phyloP scores from a whole-genome alignment of 441 rosid genomes.

The Codiaeum variegatum region DNA sequence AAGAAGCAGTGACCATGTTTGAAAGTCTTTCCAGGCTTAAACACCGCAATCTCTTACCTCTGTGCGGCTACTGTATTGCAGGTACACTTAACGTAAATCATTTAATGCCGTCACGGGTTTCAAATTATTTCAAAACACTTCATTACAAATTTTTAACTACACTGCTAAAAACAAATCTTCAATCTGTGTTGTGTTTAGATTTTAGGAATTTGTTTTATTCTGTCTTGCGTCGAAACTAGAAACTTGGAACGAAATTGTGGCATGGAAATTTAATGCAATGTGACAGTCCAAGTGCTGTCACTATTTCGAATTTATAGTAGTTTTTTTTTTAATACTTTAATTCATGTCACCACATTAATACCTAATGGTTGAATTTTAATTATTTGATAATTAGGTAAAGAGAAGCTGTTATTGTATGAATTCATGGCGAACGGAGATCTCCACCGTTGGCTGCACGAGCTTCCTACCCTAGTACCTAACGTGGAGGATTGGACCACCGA shows the following conservation, averaged over 20 bases:
- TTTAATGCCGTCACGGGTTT: slow-evolving; percentile 39
- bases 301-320: background rate
- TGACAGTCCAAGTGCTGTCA: background rate
- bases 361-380: background rate
- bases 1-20: slow-evolving; percentile 47
- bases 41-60: slow-evolving; percentile 74
- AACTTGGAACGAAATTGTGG: background rate
- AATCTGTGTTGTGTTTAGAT: background rate
- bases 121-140: background rate
- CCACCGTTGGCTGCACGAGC: slow-evolving; percentile 90
- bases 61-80: slow-evolving; percentile 90
- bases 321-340: too few species aligned
- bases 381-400: slow-evolving; percentile 42
- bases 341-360: too few species aligned
- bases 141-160: too few species aligned
- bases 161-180: background rate
- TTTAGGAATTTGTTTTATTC: slow-evolving; percentile 3
- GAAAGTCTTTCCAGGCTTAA: slow-evolving; percentile 66
- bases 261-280: background rate
- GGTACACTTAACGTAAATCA: slow-evolving; percentile 40
- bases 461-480: slow-evolving; percentile 68
- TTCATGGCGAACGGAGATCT: slow-evolving; percentile 87
- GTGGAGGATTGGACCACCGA: slow-evolving; percentile 93
- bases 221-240: background rate
- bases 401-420: slow-evolving; percentile 73